Conservation (phyloP, 805 yeast genomes). For the Isabelozyma gotoi region DNA sequence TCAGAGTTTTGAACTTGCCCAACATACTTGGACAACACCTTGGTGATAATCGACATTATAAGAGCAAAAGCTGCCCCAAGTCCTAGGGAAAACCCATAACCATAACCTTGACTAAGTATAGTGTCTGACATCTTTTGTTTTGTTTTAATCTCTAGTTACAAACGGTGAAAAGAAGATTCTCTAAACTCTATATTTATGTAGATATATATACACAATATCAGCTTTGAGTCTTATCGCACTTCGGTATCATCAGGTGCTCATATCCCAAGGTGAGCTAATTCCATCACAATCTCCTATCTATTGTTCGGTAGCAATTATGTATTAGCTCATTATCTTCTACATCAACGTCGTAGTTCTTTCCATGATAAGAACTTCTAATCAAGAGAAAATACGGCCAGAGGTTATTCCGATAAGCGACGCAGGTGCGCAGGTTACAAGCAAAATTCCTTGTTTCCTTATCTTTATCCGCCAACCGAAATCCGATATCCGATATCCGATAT, state of each 20-base stretch:
- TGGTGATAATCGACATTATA: constrained; percentile 33
- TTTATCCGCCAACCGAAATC: neutral
- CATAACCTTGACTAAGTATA: constrained; percentile 18
- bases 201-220: neutral
- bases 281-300: too few species aligned
- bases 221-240: neutral
- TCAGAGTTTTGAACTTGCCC: constrained; percentile 44
- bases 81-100: constrained; percentile 46
- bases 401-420: too few species aligned
- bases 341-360: too few species aligned
- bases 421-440: too few species aligned
- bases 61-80: constrained; percentile 46
- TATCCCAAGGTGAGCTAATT: too few species aligned
- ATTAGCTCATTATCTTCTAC: too few species aligned
- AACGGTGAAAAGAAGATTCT: neutral
- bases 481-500: neutral
- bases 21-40: constrained; percentile 31
- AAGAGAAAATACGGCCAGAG: too few species aligned
- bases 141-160: neutral
- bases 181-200: too few species aligned
- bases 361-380: too few species aligned
- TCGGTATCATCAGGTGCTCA: neutral
- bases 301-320: too few species aligned
- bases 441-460: neutral
- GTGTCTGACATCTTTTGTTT: neutral